Evolutionary conservation across 768 basidiomycete genomes (phyloP).

Genomic region (Tulasnella sp.): DNA sequence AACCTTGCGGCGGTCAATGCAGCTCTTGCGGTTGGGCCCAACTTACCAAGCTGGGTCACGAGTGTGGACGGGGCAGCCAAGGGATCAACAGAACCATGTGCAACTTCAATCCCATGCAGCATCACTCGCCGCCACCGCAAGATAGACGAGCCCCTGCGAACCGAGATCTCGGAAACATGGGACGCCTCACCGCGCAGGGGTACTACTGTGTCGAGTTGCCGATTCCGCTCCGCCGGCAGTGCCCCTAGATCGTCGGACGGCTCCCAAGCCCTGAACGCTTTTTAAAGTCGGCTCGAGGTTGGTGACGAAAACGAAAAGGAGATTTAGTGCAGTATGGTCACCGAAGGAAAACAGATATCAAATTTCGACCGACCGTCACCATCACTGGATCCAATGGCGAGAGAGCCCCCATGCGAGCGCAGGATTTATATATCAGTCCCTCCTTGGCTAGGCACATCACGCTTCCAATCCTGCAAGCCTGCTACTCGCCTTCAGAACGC

Average conservation of each 20-base stretch:
- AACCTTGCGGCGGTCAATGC: too few relatives aligned
- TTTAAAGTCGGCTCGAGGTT: not conserved
- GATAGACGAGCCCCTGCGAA: too few relatives aligned
- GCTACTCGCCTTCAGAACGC: not conserved
- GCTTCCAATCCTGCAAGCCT: not conserved
- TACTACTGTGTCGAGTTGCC: too few relatives aligned
- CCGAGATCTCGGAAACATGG: too few relatives aligned
- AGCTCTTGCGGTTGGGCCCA: too few relatives aligned
- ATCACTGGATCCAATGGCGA: not conserved
- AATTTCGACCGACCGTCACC: not conserved
- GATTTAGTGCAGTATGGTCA: not conserved
- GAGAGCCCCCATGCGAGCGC: not conserved
- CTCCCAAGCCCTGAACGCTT: not conserved
- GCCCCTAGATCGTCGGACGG: not conserved
- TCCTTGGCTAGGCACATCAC: not conserved
- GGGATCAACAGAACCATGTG: too few relatives aligned
- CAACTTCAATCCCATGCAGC: too few relatives aligned
- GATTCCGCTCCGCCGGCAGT: too few relatives aligned
- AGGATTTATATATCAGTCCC: not conserved
- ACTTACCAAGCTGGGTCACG: too few relatives aligned
- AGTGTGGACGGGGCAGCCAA: too few relatives aligned
- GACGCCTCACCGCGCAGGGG: too few relatives aligned
- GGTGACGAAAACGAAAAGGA: not conserved
- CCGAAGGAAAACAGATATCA: not conserved
- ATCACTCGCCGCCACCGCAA: too few relatives aligned